Evolutionary conservation across 805 yeast genomes (phyloP), one percentile per base, ranked within the genome.

Genomic region (Kregervanrija delftensis): DNA sequence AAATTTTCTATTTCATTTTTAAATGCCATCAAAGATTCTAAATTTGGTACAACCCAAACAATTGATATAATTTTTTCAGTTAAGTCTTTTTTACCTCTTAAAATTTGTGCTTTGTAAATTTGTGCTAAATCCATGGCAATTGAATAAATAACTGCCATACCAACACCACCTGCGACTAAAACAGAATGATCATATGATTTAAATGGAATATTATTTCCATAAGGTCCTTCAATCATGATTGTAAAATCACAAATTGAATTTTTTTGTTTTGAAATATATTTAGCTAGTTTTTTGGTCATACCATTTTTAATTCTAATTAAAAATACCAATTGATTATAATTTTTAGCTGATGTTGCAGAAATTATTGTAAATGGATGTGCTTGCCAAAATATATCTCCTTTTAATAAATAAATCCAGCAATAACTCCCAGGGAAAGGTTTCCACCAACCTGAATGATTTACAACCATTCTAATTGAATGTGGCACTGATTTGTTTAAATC

Each of bases 291-390:
- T 45, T 65, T 62, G 2, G 84, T 77, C 47, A 76, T 61, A 3
- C 86, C 86, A 11, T 69, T 69, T 50, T 79, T 74, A 5, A 74
- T 73, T 55, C 73, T 73, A 40, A 77, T 64, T 42, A 69, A 63
- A 41, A 81, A 67, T 30, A 61, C 61, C 38, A 64, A 44, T 45
- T 64, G 66, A 42, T 73, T 73, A 46, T 71, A 67, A 35, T 77
- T 69, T 13, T 67, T 63, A 11, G 65, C 70, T 8, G 61, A 60
- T 5, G 59, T 63, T 0, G 72, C 59, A 14, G 74, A 71, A 13
- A 75, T 65, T 14, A 74, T 66, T 0, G 86, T 79, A 51, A 81
- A 81, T 3, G 88, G 88, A 58, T 81, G 87, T 1, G 86, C 78
- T 53, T 81, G 82, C 77, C 82, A 76, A 54, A 78, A 75, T 52